A percentile compares a stretch with the other conserved stretches of the same genome.
Evolutionary conservation across 2,329 filamentous ascomycete genomes (phyloP).

Genomic region (Talaromyces atroroseus): DNA sequence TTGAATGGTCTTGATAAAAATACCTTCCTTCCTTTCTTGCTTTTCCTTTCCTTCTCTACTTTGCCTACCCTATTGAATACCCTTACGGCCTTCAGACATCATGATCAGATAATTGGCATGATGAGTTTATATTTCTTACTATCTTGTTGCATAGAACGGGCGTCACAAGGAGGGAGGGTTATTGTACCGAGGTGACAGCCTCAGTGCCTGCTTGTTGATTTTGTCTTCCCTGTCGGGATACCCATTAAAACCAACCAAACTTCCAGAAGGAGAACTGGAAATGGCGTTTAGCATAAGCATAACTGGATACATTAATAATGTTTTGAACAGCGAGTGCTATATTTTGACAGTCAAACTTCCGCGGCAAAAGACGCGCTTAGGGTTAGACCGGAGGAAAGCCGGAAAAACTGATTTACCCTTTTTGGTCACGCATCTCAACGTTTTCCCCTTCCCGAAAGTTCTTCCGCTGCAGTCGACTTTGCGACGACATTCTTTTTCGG

Average conservation of each 20-base stretch:
- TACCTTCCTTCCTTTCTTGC: slow-evolving; percentile 9
- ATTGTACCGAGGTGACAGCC: neutral
- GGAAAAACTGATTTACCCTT: slow-evolving; percentile 5
- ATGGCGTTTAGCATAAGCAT: neutral
- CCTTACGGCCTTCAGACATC: neutral
- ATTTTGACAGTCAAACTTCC: neutral
- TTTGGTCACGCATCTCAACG: neutral
- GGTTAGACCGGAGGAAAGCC: neutral
- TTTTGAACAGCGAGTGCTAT: neutral
- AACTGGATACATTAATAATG: neutral
- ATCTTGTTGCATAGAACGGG: slow-evolving; percentile 6
- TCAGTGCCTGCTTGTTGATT: neutral
- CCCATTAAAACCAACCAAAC: neutral
- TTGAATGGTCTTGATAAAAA: slow-evolving; percentile 28
- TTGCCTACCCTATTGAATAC: neutral
- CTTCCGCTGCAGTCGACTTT: neutral
- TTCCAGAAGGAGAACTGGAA: neutral
- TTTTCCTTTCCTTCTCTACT: slow-evolving; percentile 3
- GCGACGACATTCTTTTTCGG: neutral
- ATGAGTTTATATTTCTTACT: slow-evolving; percentile 2
- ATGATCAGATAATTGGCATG: neutral
- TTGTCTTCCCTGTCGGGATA: neutral
- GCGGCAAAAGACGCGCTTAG: neutral
- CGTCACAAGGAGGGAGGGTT: neutral
- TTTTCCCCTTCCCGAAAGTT: slow-evolving; percentile 1